These are phyloP conservation scores for Blastocrithidia nonstop DNA, from an alignment of 208 protist genomes.

Conservation along the genomic window DNA sequence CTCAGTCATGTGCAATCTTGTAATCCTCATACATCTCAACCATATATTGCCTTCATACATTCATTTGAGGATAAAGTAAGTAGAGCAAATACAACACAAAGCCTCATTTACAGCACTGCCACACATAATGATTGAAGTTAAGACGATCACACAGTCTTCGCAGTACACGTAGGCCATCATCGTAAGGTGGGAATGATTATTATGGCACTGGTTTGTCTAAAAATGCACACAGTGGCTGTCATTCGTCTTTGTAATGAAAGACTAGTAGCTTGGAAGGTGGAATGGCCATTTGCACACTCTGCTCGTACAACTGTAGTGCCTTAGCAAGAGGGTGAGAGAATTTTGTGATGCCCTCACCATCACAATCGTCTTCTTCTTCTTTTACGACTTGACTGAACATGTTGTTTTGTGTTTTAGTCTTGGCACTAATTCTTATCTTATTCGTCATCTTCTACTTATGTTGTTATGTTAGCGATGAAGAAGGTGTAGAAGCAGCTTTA, in stretches of 20 bases:
- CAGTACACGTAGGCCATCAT: slow-evolving; percentile 34
- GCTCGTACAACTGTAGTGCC: slow-evolving; percentile 39
- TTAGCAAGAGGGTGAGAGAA: slow-evolving; percentile 14
- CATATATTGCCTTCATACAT: slow-evolving; percentile 5
- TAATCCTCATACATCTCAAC: slow-evolving; percentile 14
- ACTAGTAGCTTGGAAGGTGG: slow-evolving; percentile 29
- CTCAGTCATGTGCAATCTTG: too few species aligned
- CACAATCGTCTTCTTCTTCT: background rate
- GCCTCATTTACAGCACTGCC: slow-evolving; percentile 9
- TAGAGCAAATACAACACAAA: too few species aligned
- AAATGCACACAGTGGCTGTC: slow-evolving; percentile 57
- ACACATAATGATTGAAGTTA: slow-evolving; percentile 21
- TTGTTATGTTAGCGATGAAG: too few species aligned
- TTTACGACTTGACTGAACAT: background rate
- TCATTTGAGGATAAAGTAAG: background rate
- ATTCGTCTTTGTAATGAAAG: slow-evolving; percentile 43
- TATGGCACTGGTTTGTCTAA: slow-evolving; percentile 34
- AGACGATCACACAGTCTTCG: slow-evolving; percentile 44
- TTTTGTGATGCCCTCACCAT: slow-evolving; percentile 3
- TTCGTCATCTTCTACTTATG: too few species aligned
- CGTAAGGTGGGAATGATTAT: slow-evolving; percentile 43
- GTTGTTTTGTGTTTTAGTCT: background rate
- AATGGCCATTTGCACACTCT: slow-evolving; percentile 27
- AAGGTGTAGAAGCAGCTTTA: too few species aligned
- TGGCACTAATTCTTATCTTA: too few species aligned